Conservation (phyloP, 768 basidiomycete genomes). For the Podaxis sp. region DNA sequence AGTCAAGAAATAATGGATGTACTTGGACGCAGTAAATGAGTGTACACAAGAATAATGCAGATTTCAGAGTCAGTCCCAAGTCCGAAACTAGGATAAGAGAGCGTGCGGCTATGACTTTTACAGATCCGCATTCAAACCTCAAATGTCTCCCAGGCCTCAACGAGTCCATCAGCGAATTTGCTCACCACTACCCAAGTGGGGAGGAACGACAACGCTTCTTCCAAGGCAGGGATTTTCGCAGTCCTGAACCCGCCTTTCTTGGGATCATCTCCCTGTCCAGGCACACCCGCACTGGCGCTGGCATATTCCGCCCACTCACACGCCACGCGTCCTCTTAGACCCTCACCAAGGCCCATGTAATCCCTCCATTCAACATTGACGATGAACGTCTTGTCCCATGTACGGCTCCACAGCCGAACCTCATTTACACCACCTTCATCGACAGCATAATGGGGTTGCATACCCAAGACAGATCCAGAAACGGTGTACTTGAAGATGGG, state of each 20-base stretch:
- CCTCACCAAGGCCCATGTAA: conserved; percentile 15
- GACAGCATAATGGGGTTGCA: conserved; percentile 44
- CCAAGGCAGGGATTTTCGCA: conserved; percentile 63
- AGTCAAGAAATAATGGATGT: too few relatives aligned
- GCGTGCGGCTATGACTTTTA: too few relatives aligned
- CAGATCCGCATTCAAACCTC: conserved; percentile 20
- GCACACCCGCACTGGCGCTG: conserved; percentile 37
- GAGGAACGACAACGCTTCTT: conserved; percentile 63
- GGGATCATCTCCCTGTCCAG: conserved; percentile 38
- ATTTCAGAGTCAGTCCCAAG: too few relatives aligned
- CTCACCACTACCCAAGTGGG: conserved; percentile 69
- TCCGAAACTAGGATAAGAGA: too few relatives aligned
- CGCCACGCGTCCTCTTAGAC: conserved; percentile 44
- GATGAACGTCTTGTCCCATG: conserved; percentile 53
- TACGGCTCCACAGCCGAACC: conserved; percentile 60
- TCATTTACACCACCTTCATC: conserved; percentile 29
- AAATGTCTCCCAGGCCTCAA: conserved; percentile 50
- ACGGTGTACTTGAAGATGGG: conserved; percentile 42
- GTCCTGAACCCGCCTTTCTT: conserved; percentile 18
- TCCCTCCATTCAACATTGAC: conserved; percentile 53
- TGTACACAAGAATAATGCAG: not conserved
- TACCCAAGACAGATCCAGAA: conserved; percentile 30
- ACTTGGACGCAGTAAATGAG: too few relatives aligned
- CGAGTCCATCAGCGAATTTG: conserved; percentile 55
- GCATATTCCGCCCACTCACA: conserved; percentile 74